Evolutionary conservation across 2,329 filamentous ascomycete genomes (phyloP).

Genomic region (Phyllosticta capitalensis): DNA sequence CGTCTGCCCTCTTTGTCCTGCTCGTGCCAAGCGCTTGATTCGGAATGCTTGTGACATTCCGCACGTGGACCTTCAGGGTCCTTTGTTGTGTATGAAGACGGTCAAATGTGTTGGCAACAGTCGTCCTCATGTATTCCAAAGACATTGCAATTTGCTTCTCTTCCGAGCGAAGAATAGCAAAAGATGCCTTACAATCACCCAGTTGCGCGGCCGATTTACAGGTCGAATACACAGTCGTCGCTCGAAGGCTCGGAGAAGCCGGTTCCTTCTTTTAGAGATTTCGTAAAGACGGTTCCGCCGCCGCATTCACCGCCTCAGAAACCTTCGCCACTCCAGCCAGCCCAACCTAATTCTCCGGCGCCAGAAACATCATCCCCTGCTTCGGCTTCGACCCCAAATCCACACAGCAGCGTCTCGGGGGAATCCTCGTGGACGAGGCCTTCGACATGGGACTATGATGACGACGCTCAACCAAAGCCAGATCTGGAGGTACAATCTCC

Average conservation of each 20-base stretch:
- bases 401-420: neutral
- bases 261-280: constrained; percentile 4
- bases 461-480: neutral
- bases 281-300: constrained; percentile 2
- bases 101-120: neutral
- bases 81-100: constrained; percentile 5
- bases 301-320: neutral
- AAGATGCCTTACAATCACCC: neutral
- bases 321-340: neutral
- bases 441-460: neutral
- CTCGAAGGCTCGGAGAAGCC: constrained; percentile 4
- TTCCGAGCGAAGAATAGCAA: neutral
- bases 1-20: constrained; percentile 1
- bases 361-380: neutral
- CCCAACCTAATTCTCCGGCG: neutral
- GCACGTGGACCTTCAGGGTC: neutral
- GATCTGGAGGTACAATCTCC: neutral
- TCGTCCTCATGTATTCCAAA: neutral
- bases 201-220: neutral
- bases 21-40: neutral
- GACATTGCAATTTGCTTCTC: neutral
- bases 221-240: neutral
- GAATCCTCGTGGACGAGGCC: neutral
- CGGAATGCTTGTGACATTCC: constrained; percentile 3
- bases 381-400: neutral